Percentiles rank a stretch among this genome's conserved stretches.
Conservation (phyloP, 2,329 filamentous ascomycete species). For the Blastomyces emzantsi region DNA sequence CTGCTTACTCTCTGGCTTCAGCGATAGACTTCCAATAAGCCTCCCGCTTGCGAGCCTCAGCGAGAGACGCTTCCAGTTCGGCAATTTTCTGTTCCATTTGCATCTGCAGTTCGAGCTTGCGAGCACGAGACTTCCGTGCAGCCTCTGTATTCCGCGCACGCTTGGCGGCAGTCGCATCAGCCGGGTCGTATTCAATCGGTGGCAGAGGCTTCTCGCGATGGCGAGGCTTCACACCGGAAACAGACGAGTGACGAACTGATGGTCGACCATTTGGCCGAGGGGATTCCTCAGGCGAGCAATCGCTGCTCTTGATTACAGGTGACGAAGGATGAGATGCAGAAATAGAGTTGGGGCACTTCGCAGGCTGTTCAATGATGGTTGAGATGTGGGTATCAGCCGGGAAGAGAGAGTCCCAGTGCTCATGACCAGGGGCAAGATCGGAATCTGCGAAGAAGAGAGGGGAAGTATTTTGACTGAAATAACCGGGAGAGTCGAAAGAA, state of each 20-base stretch:
- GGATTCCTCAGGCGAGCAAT: slow-evolving; percentile 33
- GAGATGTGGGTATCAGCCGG: slow-evolving; percentile 13
- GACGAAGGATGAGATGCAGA: slow-evolving; percentile 16
- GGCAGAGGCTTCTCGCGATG: slow-evolving; percentile 74
- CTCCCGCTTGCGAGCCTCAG: slow-evolving; percentile 28
- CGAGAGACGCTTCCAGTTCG: slow-evolving; percentile 49
- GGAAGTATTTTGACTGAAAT: slow-evolving; percentile 65
- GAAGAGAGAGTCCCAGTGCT: slow-evolving; percentile 61
- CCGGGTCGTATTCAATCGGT: slow-evolving; percentile 66
- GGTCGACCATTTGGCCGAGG: slow-evolving; percentile 36
- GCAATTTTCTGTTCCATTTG: slow-evolving; percentile 65
- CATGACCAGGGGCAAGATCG: slow-evolving; percentile 45
- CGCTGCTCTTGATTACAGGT: slow-evolving; percentile 30
- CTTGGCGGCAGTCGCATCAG: slow-evolving; percentile 74
- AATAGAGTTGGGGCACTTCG: neutral
- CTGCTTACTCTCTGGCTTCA: slow-evolving; percentile 17
- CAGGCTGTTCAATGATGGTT: neutral
- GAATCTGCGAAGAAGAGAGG: slow-evolving; percentile 58
- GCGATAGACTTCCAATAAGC: slow-evolving; percentile 32
- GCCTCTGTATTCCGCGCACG: slow-evolving; percentile 88
- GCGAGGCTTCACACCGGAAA: slow-evolving; percentile 61
- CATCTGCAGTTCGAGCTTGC: slow-evolving; percentile 69
- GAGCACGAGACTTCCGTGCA: slow-evolving; percentile 82
- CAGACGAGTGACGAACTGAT: slow-evolving; percentile 54
- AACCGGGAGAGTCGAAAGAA: slow-evolving; percentile 62